These are phyloP conservation scores for Marvania coccoides DNA, from an alignment of 139 green algal genomes.

Conservation along the genomic window DNA sequence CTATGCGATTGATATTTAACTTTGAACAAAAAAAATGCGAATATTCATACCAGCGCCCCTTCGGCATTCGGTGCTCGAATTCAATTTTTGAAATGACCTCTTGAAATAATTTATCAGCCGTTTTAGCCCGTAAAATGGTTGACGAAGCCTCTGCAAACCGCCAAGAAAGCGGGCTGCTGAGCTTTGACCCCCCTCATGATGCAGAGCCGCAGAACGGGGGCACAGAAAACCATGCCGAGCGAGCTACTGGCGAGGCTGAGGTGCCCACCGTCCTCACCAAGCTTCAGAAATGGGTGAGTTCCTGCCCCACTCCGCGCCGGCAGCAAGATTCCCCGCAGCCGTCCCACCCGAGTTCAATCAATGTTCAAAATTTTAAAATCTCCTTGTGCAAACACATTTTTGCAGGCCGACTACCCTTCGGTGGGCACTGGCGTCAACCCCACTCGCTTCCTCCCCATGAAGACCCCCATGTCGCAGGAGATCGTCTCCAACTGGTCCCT, in stretches of 20 bases:
- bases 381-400: conserved; percentile 1
- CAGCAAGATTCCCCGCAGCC: no score
- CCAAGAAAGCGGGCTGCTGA: background rate
- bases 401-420: conserved; percentile 48
- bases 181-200: conserved; percentile 17
- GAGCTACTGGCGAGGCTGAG: background rate
- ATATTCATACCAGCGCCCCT: no score
- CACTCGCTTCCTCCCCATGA: conserved; percentile 54
- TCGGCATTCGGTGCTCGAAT: no score
- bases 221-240: background rate
- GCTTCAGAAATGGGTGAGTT: conserved; percentile 59
- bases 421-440: conserved; percentile 36
- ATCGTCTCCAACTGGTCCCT: conserved; percentile 59
- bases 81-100: no score
- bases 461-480: conserved; percentile 52
- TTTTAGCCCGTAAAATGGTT: no score
- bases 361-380: background rate
- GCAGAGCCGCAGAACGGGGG: conserved; percentile 12
- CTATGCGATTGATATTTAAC: no score
- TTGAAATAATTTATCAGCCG: no score
- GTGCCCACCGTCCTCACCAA: conserved; percentile 50
- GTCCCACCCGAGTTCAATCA: no score
- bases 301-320: no score
- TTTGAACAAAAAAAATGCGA: no score
- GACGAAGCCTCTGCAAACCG: no score